Conservation (phyloP, 2,329 filamentous ascomycete genomes). For the Hymenoscyphus linearis region DNA sequence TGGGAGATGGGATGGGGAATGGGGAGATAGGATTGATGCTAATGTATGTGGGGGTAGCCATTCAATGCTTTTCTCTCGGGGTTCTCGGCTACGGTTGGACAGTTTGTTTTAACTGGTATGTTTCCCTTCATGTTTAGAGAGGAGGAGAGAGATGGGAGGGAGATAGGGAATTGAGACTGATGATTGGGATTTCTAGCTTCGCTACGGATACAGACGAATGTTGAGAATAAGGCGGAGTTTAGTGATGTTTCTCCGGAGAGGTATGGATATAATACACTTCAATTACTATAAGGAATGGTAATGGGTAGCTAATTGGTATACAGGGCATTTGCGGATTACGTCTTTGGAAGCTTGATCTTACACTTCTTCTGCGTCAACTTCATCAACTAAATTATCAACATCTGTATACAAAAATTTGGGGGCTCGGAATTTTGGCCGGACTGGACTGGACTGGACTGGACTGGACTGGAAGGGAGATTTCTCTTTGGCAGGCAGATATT, state of each 20-base stretch:
- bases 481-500: background rate
- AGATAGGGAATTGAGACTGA: too few relatives aligned
- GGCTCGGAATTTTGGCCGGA: slow-evolving; percentile 3
- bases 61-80: slow-evolving; percentile 98
- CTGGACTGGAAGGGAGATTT: background rate
- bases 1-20: background rate
- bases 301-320: slow-evolving; percentile 16
- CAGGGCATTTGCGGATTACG: slow-evolving; percentile 92
- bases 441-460: too few relatives aligned
- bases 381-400: slow-evolving; percentile 73
- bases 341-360: slow-evolving; percentile 89
- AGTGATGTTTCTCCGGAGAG: slow-evolving; percentile 72
- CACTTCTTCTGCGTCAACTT: slow-evolving; percentile 99
- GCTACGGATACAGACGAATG: slow-evolving; percentile 86
- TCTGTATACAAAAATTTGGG: slow-evolving; percentile 13
- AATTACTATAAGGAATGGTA: background rate
- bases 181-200: slow-evolving; percentile 43
- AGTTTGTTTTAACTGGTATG: slow-evolving; percentile 90
- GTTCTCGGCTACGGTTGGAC: slow-evolving; percentile 89
- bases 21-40: background rate
- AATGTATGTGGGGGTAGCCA: slow-evolving; percentile 53
- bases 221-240: slow-evolving; percentile 75
- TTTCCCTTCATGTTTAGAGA: too few relatives aligned
- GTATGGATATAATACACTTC: slow-evolving; percentile 39
- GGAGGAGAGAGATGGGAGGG: too few relatives aligned